A percentile compares a stretch with the other conserved stretches of the same genome.
Evolutionary conservation across 208 protist species (phyloP).

Genomic region (Balamuthia mandrillaris): DNA sequence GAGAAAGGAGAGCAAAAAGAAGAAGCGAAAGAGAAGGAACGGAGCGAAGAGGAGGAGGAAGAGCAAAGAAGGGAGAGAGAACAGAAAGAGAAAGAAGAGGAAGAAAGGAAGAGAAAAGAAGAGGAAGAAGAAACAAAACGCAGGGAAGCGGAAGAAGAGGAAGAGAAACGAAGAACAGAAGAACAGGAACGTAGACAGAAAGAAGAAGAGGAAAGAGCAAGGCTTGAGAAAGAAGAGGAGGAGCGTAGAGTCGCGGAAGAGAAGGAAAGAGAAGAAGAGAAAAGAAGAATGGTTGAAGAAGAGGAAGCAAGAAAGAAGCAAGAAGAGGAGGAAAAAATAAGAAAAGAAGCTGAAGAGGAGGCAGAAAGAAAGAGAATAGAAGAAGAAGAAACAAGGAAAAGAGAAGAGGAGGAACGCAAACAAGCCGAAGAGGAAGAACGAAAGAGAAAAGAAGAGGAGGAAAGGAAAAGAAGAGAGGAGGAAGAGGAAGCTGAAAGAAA

Average conservation of each 20-base stretch:
- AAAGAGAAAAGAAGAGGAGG: not conserved
- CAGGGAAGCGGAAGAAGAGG: not conserved
- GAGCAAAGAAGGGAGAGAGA: not conserved
- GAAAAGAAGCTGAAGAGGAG: not conserved
- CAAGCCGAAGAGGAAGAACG: not conserved
- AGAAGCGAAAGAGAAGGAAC: not conserved
- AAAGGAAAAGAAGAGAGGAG: not conserved
- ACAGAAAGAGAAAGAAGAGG: not conserved
- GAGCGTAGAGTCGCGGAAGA: not conserved
- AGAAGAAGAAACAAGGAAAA: not conserved
- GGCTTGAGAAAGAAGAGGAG: not conserved
- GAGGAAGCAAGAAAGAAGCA: constrained; percentile 3
- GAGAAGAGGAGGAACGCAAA: not conserved
- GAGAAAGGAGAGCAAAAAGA: not conserved
- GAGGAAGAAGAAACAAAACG: not conserved
- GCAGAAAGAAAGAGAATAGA: not conserved
- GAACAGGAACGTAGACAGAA: not conserved
- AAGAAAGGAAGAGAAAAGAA: not conserved
- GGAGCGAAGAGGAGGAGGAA: not conserved
- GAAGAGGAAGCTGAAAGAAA: not conserved
- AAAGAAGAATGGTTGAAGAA: constrained; percentile 1
- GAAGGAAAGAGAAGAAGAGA: not conserved
- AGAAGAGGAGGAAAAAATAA: no score
- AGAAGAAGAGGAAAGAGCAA: no score
- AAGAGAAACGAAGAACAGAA: not conserved